Conservation (phyloP, 148 eudicot species). For the Silene uniflora region DNA sequence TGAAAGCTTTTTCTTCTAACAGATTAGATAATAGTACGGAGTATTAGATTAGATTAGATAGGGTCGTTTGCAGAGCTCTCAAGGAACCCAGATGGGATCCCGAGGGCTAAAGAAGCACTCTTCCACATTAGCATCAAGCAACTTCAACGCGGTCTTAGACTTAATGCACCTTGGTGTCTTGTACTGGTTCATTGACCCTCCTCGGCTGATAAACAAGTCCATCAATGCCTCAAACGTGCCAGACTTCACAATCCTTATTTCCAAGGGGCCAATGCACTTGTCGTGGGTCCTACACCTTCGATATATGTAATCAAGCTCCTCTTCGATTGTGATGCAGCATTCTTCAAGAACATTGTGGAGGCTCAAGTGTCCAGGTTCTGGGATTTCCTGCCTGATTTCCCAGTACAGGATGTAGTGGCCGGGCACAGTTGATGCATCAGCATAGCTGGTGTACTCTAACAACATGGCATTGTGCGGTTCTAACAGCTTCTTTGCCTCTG, state of each 20-base stretch:
- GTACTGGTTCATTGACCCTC: constrained; percentile 77
- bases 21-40: background rate
- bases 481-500: constrained; percentile 46
- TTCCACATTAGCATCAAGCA: constrained; percentile 51
- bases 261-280: constrained; percentile 67
- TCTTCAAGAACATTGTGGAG: constrained; percentile 37
- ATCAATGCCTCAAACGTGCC: constrained; percentile 71
- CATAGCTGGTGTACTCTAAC: constrained; percentile 66
- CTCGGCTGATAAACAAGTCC: constrained; percentile 60
- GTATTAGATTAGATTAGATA: constrained; percentile 5
- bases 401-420: constrained; percentile 80
- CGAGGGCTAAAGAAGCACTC: constrained; percentile 56
- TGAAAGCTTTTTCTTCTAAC: constrained; percentile 3
- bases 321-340: constrained; percentile 65
- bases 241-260: constrained; percentile 50
- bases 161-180: constrained; percentile 81
- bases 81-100: constrained; percentile 60
- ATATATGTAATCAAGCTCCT: constrained; percentile 57
- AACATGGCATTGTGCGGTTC: constrained; percentile 49
- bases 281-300: constrained; percentile 54
- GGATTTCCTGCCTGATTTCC: constrained; percentile 39
- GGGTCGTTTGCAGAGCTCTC: background rate
- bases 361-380: background rate
- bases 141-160: constrained; percentile 42
- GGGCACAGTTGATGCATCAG: constrained; percentile 58